Evolutionary conservation across 148 eudicot genomes (phyloP), one percentile per base, ranked within the genome.

Genomic region (Nepenthes mirabilis): DNA sequence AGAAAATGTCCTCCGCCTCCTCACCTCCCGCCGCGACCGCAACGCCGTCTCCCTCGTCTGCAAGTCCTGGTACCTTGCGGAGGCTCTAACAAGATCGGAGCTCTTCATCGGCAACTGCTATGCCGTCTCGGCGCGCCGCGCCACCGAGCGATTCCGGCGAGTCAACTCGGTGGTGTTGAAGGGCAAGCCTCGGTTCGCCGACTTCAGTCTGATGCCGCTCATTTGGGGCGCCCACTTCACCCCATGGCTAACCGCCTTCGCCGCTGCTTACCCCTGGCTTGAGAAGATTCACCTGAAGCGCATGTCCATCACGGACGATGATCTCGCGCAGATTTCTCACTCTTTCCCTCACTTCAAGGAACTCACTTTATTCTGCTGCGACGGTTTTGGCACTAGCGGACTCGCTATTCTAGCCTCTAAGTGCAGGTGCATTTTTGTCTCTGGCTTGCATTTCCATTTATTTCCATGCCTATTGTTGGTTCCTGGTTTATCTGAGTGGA

Each of bases 181-280:
- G 47, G 91, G 96, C 1, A 80, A 79, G 68, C 96, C 96, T 0
- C 60, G 96, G 68, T 88, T 88, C 45, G 82, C 91, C 2, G 96
- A 88, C 43, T 88, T 88, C 52, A 77, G 80, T 34, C 75, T 88
- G 3, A 77, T 82, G 77, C 91, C 86, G 1, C 54, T 64, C 0
- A 57, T 60, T 9, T 88, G 96, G 96, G 96, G 96, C 0, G 91
- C 86, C 2, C 74, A 72, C 62, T 79, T 82, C 11, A 43, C 50
- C 2, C 78, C 75, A 0, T 88, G 96, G 96, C 43, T 75, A 0
- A 0, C 23, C 1, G 74, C 73, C 2, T 73, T 87, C 55, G 80
- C 52, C 1, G 34, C 52, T 1, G 43, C 73, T 3, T 87, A 87
- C 11, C 80, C 75, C 3, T 73, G 58, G 35, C 76, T 87, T 8